These are phyloP conservation scores for Hericium coralloides DNA, from an alignment of 768 basidiomycete species.

Conservation along the genomic window DNA sequence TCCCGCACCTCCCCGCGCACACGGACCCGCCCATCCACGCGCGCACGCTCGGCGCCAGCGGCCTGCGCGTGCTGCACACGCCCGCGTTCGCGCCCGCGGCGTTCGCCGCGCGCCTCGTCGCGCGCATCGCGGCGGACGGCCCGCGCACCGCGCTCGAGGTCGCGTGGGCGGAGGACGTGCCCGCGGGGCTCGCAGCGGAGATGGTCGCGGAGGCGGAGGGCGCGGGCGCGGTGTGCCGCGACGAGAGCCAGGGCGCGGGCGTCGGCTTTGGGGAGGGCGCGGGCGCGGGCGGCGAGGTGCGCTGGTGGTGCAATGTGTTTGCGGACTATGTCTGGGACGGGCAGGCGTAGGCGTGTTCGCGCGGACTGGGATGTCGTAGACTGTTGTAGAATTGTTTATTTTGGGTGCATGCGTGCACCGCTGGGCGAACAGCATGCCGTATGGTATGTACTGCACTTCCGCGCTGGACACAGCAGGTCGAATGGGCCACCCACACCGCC, in stretches of 20 bases:
- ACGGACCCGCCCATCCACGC: constrained; percentile 61
- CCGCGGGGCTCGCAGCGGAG: constrained; percentile 66
- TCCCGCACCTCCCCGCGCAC: constrained; percentile 56
- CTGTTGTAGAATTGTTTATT: no score
- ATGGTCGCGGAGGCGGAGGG: constrained; percentile 70
- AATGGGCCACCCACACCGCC: no score
- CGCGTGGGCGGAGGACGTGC: constrained; percentile 60
- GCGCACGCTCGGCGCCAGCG: constrained; percentile 59
- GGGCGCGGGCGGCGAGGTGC: constrained; percentile 45
- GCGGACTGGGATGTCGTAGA: no score
- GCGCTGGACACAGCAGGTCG: no score
- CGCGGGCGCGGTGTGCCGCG: constrained; percentile 65
- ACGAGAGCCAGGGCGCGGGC: constrained; percentile 42
- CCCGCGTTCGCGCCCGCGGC: constrained; percentile 61
- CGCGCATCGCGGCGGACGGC: constrained; percentile 30
- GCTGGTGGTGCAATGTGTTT: constrained; percentile 69
- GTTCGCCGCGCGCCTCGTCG: constrained; percentile 59
- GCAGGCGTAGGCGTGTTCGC: constrained; percentile 28
- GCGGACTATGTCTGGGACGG: constrained; percentile 71
- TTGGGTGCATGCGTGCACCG: no score
- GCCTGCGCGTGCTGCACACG: constrained; percentile 76
- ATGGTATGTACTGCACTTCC: no score
- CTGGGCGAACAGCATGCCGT: no score
- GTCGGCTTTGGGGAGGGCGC: constrained; percentile 10
- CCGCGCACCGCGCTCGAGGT: constrained; percentile 56